Evolutionary conservation across 2,329 filamentous ascomycete species (phyloP), one percentile per base, ranked within the genome.

Genomic region (Zopfia rhizophila): DNA sequence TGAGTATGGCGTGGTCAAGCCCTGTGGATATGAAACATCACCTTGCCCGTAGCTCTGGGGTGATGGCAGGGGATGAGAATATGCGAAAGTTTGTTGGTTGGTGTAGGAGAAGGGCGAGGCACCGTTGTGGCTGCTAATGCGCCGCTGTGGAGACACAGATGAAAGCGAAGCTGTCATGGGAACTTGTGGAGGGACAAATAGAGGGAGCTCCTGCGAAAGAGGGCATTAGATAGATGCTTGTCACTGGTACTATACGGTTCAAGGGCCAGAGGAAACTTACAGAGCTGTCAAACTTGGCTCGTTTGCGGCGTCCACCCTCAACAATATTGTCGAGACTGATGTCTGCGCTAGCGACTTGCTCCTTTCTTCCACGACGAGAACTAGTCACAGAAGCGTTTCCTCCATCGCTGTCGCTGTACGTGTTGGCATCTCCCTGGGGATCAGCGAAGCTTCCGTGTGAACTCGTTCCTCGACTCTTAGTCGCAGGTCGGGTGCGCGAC

Each of bases 271-370:
- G 30, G 25, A 37, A 35, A 81, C 93, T 86, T 88, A 97, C 93
- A 75, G 93, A 97, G 78, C 93, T 97, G 73, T 97, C 93, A 76
- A 87, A 87, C 75, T 96, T 97, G 63, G 93, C 90, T 67, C 91
- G 86, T 80, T 97, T 97, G 69, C 94, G 87, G 73, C 94, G 88
- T 58, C 93, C 92, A 67, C 95, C 94, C 75, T 97, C 93, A 51
- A 99, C 89, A 72, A 99, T 97, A 70, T 99, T 99, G 61, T 97
- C 92, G 60, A 97, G 85, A 70, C 93, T 97, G 67, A 99, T 99
- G 61, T 99, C 94, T 12, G 94, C 96, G 69, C 91, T 97, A 36
- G 90, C 91, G 63, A 96, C 84, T 56, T 91, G 88, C 64, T 97
- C 92, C 56, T 80, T 85, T 72, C 90, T 91, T 61, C 82, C 84